A percentile compares a stretch with the other conserved stretches of the same genome.
Evolutionary conservation across 1,139 yeast species (phyloP).

Genomic region (Scheffersomyces cryptocercus): DNA sequence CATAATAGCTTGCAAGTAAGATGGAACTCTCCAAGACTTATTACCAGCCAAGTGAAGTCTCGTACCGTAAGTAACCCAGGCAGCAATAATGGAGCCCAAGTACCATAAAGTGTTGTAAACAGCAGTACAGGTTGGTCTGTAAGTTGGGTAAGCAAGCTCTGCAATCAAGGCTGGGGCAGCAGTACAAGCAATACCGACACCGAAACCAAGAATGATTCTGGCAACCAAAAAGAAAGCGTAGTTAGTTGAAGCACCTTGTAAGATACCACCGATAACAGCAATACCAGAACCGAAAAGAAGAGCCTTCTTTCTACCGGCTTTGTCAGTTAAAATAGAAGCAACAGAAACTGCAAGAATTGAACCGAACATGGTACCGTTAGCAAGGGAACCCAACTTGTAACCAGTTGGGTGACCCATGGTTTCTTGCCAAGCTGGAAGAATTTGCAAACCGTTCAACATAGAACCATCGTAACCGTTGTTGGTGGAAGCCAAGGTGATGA

Average conservation of each 20-base stretch:
- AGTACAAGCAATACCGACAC: conserved; percentile 36
- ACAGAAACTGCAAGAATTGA: conserved; percentile 24
- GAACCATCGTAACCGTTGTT: conserved; percentile 23
- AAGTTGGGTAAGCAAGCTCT: conserved; percentile 48
- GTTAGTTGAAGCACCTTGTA: conserved; percentile 44
- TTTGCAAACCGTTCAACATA: conserved; percentile 24
- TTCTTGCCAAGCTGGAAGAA: conserved; percentile 15
- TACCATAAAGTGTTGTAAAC: conserved; percentile 45
- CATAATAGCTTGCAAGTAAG: conserved; percentile 43
- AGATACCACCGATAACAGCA: conserved; percentile 18
- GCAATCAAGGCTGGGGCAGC: conserved; percentile 43
- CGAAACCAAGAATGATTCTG: conserved; percentile 44
- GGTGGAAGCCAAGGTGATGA: conserved; percentile 21
- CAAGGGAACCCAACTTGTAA: conserved; percentile 20
- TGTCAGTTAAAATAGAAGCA: conserved; percentile 39
- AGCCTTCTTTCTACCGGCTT: conserved; percentile 41
- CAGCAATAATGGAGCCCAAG: conserved; percentile 55
- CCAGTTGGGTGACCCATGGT: conserved; percentile 21
- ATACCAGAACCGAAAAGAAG: conserved; percentile 12
- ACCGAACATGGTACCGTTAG: conserved; percentile 23
- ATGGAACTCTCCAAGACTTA: conserved; percentile 48
- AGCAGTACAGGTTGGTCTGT: conserved; percentile 47
- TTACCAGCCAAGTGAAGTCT: conserved; percentile 24
- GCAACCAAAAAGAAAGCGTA: conserved; percentile 35
- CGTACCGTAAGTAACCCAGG: conserved; percentile 57